Evolutionary conservation across 768 basidiomycete genomes (phyloP), one percentile per base, ranked within the genome.

Genomic region (Hericium coralloides): DNA sequence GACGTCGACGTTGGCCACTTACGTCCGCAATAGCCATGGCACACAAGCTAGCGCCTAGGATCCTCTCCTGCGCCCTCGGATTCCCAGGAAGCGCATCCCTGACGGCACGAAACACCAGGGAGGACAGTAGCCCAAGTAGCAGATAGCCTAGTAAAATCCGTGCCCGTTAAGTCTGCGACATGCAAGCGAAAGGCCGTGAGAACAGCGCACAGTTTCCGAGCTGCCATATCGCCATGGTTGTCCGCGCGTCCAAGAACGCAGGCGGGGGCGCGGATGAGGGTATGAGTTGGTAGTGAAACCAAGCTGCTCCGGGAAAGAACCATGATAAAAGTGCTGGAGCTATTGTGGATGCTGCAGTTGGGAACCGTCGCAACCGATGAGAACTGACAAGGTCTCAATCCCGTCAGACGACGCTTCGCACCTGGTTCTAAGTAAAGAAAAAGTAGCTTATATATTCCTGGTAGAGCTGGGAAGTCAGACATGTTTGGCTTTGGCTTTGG

Each of bases 21-120:
- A 89, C 89, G 69, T 91, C 87, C 43, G 82, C 87, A 57, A 88
- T 70, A 4, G 81, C 84, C 49, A 89, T 75, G 2, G 83, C 83
- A 38, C 76, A 72, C 55, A 89, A 70, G 55, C 78, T 74, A 3
- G 84, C 78, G 22, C 86, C 85, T 10, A 89, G 63, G 54, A 90
- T 79, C 50, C 79, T 79, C 64, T 90, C 87, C 66, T 89, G 87
- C 3, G 79, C 79, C 18, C 73, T 74, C 3, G 78, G 80, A 62
- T 85, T 76, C 49, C 77, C 62, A 0, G 76, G 75, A 15, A 89
- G 66, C 0, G 83, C 72, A 62, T 88, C 83, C 58, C 84, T 71
- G 23, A 84, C 74, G 2, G 83, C 83, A 23, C 87, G 80, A 65
- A 87, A 86, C 10, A 83, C 83, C 23, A 88, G 64, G 4, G 82